These are phyloP conservation scores for Diplodia intermedia DNA, from an alignment of 2,329 filamentous ascomycete species.

Conservation along the genomic window DNA sequence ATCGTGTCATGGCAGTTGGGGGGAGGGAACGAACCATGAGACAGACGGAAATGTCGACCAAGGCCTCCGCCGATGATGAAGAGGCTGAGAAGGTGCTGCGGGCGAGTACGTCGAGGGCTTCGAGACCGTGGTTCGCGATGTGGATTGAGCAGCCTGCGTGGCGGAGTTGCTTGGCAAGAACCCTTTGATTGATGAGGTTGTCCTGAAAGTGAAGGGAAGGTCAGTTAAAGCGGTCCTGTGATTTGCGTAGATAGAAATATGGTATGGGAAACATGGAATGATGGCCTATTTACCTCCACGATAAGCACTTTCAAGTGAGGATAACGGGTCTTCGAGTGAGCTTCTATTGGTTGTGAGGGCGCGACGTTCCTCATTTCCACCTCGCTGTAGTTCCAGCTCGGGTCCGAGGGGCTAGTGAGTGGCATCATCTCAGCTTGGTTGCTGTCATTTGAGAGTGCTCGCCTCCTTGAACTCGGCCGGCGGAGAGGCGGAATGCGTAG, in stretches of 20 bases:
- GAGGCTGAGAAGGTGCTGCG: constrained; percentile 10
- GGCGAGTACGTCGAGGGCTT: constrained; percentile 40
- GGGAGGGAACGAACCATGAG: constrained; percentile 37
- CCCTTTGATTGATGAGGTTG: constrained; percentile 48
- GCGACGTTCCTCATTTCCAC: constrained; percentile 5
- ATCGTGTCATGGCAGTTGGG: neutral
- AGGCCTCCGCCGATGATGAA: neutral
- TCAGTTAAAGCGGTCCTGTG: constrained; percentile 37
- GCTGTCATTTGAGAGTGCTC: neutral
- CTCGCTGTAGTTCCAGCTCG: constrained; percentile 8
- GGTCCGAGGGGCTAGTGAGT: constrained; percentile 11
- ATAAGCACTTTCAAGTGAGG: constrained; percentile 16
- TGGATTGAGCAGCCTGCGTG: constrained; percentile 42
- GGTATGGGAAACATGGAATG: no score
- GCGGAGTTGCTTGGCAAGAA: constrained; percentile 44
- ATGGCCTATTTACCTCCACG: constrained; percentile 1
- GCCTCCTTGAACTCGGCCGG: neutral
- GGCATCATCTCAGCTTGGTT: constrained; percentile 2
- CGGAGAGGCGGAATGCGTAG: constrained; percentile 9
- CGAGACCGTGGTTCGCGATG: constrained; percentile 45
- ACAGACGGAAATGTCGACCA: constrained; percentile 41
- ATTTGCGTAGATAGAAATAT: no score
- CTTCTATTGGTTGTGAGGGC: neutral
- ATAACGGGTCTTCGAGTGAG: neutral
- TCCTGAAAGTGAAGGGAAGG: constrained; percentile 34